Percentiles rank a stretch among this genome's conserved stretches.
Evolutionary conservation across 306 rosid genomes (phyloP).

Genomic region (Medicago ruthenica): DNA sequence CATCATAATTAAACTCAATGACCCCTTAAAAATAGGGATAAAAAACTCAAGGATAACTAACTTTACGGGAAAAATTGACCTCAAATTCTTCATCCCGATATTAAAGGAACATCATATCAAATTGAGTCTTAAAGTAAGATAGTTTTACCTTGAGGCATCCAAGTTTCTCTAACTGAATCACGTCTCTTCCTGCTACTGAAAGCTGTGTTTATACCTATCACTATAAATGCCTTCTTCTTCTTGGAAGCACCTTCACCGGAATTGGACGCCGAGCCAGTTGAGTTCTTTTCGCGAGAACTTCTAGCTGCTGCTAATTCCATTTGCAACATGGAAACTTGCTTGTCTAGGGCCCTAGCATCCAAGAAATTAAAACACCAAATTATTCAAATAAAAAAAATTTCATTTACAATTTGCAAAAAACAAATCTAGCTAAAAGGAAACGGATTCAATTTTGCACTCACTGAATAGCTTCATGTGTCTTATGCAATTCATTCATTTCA

Average conservation of each 20-base stretch:
- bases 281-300: constrained; percentile 60
- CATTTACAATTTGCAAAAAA: constrained; percentile 27
- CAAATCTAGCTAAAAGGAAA: constrained; percentile 37
- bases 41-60: constrained; percentile 7
- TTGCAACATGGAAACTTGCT: constrained; percentile 82
- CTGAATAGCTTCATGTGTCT: constrained; percentile 89
- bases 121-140: background rate
- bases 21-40: constrained; percentile 27
- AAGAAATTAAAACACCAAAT: constrained; percentile 38
- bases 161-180: constrained; percentile 96
- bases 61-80: background rate
- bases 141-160: constrained; percentile 95
- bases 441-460: constrained; percentile 61
- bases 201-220: constrained; percentile 97
- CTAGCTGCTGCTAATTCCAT: constrained; percentile 84
- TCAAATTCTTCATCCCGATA: background rate
- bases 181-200: constrained; percentile 97
- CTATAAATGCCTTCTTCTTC: constrained; percentile 78
- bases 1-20: constrained; percentile 3
- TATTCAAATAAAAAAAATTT: constrained; percentile 4
- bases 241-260: constrained; percentile 41
- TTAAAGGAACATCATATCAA: constrained; percentile 1
- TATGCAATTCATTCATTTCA: constrained; percentile 67
- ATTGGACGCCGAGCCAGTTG: constrained; percentile 49
- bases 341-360: constrained; percentile 74